Conservation (phyloP, 1,284 basidiomycete genomes). For the Macrocystidia cucumis region DNA sequence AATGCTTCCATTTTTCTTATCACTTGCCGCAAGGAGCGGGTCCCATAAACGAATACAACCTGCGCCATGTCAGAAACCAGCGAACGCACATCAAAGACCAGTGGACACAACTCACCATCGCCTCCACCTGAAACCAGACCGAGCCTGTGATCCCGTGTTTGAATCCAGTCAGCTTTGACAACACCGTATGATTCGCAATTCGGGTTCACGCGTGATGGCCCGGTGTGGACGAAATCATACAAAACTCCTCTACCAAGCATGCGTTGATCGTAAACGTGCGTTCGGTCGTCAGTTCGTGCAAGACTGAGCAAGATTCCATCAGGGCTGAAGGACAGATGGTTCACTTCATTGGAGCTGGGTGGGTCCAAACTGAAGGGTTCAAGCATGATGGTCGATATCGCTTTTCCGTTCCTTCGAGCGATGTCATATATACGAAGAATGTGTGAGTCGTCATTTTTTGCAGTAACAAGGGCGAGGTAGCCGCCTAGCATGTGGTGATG, state of each 20-base stretch:
- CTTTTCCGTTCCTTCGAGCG: constrained; percentile 18
- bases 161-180: constrained; percentile 48
- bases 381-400: constrained; percentile 16
- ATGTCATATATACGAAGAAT: constrained; percentile 50
- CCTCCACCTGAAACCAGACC: constrained; percentile 54
- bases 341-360: constrained; percentile 41
- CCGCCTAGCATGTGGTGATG: constrained; percentile 19
- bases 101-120: constrained; percentile 42
- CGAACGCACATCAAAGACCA: neutral
- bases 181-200: constrained; percentile 39
- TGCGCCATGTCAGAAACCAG: constrained; percentile 15
- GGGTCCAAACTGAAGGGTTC: constrained; percentile 20
- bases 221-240: constrained; percentile 39
- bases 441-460: constrained; percentile 21
- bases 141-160: constrained; percentile 27
- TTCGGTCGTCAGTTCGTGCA: constrained; percentile 49
- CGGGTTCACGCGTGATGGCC: constrained; percentile 22
- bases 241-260: constrained; percentile 38
- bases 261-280: constrained; percentile 58
- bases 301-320: constrained; percentile 55
- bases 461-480: constrained; percentile 41
- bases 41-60: constrained; percentile 67
- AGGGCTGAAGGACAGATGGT: constrained; percentile 43
- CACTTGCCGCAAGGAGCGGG: constrained; percentile 28
- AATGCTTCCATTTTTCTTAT: constrained; percentile 35